Percentiles rank a stretch among this genome's conserved stretches.
Evolutionary conservation across 108 stramenopile genomes (phyloP).

Genomic region (Nitzschia sp.): DNA sequence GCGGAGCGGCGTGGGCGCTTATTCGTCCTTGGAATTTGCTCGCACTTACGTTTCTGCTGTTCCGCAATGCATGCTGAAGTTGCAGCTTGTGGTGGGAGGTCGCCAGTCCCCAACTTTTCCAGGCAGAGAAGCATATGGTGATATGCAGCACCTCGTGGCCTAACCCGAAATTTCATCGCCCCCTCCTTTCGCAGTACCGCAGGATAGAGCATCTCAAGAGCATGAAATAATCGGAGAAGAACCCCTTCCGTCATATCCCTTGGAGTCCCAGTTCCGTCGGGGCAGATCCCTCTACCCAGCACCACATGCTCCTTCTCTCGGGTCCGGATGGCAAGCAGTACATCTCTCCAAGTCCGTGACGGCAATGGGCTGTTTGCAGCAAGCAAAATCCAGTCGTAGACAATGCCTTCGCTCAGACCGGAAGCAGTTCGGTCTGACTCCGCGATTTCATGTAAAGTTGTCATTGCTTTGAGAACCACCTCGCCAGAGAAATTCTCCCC

Average conservation of each 20-base stretch:
- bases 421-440: not conserved
- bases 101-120: not conserved
- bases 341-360: slow-evolving; percentile 3
- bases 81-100: no score
- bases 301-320: slow-evolving; percentile 2
- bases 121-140: not conserved
- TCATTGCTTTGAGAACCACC: not conserved
- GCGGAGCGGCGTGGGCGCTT: not conserved
- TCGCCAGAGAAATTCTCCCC: not conserved
- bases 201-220: not conserved
- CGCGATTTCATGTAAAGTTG: not conserved
- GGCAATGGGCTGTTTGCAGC: not conserved
- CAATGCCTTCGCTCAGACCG: not conserved
- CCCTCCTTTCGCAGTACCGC: not conserved
- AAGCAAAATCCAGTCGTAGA: slow-evolving; percentile 6
- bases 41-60: not conserved
- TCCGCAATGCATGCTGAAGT: no score
- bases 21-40: not conserved
- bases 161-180: not conserved
- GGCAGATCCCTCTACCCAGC: not conserved
- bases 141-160: not conserved
- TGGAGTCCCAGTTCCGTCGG: not conserved
- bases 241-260: slow-evolving; percentile 7
- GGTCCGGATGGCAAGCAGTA: not conserved
- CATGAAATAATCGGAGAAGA: not conserved